phyloP scores from a whole-genome alignment of 225 moss, liverwort and hornwort genomes.

The Climacium dendroides region DNA sequence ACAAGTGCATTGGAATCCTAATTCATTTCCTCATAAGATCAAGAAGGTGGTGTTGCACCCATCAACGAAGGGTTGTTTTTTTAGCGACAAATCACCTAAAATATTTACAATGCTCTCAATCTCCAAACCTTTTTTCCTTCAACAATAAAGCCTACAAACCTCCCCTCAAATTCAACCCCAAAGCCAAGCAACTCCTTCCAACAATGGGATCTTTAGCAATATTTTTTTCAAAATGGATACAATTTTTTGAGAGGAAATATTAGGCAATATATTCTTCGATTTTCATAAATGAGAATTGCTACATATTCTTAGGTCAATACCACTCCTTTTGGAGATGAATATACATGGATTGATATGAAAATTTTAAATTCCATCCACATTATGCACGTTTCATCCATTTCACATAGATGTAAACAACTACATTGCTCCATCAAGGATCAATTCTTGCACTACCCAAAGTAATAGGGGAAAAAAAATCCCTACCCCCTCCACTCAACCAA shows the following conservation, averaged over 20 bases:
- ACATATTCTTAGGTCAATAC: too few species aligned
- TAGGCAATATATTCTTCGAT: not conserved
- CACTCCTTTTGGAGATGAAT: not conserved
- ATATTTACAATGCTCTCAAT: accelerated
- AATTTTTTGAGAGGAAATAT: not conserved
- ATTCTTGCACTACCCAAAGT: too few species aligned
- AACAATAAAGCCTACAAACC: accelerated
- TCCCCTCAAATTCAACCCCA: accelerated
- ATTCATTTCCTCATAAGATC: not conserved
- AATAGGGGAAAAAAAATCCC: too few species aligned
- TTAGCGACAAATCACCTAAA: not conserved
- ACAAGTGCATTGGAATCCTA: not conserved
- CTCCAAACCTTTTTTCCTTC: not conserved
- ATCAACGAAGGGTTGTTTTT: too few species aligned
- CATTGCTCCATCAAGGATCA: not conserved
- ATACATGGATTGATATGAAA: not conserved
- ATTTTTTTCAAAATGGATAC: accelerated
- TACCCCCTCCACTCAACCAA: too few species aligned
- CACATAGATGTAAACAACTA: not conserved
- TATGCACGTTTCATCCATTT: not conserved
- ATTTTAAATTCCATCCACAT: not conserved
- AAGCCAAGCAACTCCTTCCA: not conserved
- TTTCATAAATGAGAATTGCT: not conserved
- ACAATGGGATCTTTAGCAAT: accelerated
- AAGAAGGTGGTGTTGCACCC: accelerated